Evolutionary conservation across 2,329 filamentous ascomycete species (phyloP), one percentile per base, ranked within the genome.

Genomic region (Cadophora luteo-olivacea): DNA sequence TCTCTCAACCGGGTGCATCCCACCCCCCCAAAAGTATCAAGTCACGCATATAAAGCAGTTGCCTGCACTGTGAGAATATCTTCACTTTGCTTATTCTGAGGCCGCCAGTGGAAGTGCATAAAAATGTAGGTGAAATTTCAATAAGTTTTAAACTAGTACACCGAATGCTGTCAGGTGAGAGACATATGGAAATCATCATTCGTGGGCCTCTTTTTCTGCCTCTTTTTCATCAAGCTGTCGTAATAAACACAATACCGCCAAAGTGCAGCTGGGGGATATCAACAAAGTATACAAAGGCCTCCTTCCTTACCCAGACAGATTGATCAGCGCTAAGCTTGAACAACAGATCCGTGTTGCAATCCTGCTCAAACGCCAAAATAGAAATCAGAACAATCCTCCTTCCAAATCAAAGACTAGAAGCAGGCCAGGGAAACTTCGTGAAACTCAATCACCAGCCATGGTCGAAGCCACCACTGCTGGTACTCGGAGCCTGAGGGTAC

Each of bases 21-120:
- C 38, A 67, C 52, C 33, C 49, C 24, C 45, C 36, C 41, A 29
- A 51, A 62, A 52, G 24, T 36, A 38, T 36, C 25, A 62, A 58
- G 36, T 61, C 63, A 41, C 45, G 29, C 61, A 70, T 70, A 70
- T 67, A 70, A 52, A 41, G 52, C 36, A 36, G 52, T 22, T 45
- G 36, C 54, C 66, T 62, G 66, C 61, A 51, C 64, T 29, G 29
- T 14, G 60, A 58, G 49, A 54, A 33, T 24, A 29, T 36, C 55
- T 58, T 60, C 51, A 63, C 51, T 57, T 66, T 60, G 57, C 48
- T 61, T 52, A 19, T 69, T 64, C 52, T 38, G 29, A 51, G 52
- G n/a, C 58, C 4, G 16, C 11, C 22, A 41, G 16, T 52, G 48
- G 29, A 36, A 52, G 51, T 49, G 48, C 29, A 41, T 16, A 12